Evolutionary conservation across 2,329 filamentous ascomycete genomes (phyloP).

Genomic region (Fusarium sublunatum): DNA sequence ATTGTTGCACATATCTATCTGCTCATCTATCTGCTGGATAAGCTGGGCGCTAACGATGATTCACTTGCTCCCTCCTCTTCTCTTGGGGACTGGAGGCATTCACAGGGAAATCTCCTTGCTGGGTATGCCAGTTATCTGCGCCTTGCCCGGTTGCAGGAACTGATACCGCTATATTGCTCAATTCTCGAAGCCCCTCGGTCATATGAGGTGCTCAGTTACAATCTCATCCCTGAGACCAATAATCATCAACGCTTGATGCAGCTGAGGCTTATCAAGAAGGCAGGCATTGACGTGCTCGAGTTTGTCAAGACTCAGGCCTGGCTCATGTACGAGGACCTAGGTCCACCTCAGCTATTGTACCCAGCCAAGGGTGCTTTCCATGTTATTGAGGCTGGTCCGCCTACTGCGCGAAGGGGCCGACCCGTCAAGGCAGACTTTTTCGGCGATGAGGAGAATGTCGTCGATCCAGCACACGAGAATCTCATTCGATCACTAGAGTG

Average conservation of each 20-base stretch:
- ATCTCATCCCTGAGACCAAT: constrained; percentile 79
- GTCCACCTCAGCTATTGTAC: constrained; percentile 47
- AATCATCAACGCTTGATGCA: constrained; percentile 72
- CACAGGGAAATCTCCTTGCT: constrained; percentile 79
- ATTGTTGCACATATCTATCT: constrained; percentile 74
- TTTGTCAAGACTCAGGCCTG: constrained; percentile 77
- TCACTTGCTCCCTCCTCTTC: constrained; percentile 22
- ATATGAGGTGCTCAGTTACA: constrained; percentile 78
- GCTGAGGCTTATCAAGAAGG: constrained; percentile 78
- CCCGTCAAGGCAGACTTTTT: constrained; percentile 79
- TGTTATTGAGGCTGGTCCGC: constrained; percentile 59
- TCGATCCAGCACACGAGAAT: constrained; percentile 72
- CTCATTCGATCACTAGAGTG: constrained; percentile 87
- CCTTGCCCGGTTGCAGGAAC: constrained; percentile 75
- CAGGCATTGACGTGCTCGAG: constrained; percentile 76
- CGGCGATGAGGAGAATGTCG: constrained; percentile 65
- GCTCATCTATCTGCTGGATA: constrained; percentile 74
- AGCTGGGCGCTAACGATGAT: constrained; percentile 54
- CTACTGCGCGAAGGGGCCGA: constrained; percentile 60
- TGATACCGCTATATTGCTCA: constrained; percentile 90
- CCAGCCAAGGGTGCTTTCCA: constrained; percentile 60
- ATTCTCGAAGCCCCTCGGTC: constrained; percentile 73
- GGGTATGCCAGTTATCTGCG: constrained; percentile 85
- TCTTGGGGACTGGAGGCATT: constrained; percentile 51
- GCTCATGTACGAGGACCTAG: constrained; percentile 63